Percentiles rank a stretch among this genome's conserved stretches.
phyloP scores from a whole-genome alignment of 116 monocot genomes.

The Zostera marina region DNA sequence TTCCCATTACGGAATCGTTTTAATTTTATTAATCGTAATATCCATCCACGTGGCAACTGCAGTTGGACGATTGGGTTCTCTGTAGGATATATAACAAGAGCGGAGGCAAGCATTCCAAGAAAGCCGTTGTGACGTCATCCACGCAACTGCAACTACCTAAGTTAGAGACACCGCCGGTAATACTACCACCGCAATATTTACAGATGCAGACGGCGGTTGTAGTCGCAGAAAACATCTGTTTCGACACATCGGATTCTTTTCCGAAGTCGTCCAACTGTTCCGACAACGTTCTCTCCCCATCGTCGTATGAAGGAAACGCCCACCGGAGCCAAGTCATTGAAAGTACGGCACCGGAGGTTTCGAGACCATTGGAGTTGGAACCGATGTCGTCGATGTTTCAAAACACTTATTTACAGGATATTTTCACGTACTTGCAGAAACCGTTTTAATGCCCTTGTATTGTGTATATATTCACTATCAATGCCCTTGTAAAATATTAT shows the following conservation, averaged over 20 bases:
- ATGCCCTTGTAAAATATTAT: too few relatives aligned
- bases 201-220: neutral
- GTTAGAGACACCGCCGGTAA: neutral
- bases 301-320: slow-evolving; percentile 25
- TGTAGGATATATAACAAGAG: slow-evolving; percentile 83
- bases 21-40: too few relatives aligned
- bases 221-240: slow-evolving; percentile 21
- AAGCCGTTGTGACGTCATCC: slow-evolving; percentile 3
- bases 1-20: too few relatives aligned
- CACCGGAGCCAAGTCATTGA: slow-evolving; percentile 39
- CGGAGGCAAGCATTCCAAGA: slow-evolving; percentile 23
- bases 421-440: slow-evolving; percentile 55
- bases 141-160: neutral
- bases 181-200: neutral
- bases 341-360: too few relatives aligned
- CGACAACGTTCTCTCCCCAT: slow-evolving; percentile 51
- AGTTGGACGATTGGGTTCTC: slow-evolving; percentile 83
- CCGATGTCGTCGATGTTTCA: neutral
- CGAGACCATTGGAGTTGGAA: too few relatives aligned
- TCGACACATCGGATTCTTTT: slow-evolving; percentile 7
- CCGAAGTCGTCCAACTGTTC: slow-evolving; percentile 45
- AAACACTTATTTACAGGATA: slow-evolving; percentile 27
- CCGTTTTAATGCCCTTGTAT: too few relatives aligned
- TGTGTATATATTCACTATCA: too few relatives aligned
- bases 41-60: slow-evolving; percentile 16